Conservation (phyloP, 768 basidiomycete genomes). For the Crucibulum laeve region DNA sequence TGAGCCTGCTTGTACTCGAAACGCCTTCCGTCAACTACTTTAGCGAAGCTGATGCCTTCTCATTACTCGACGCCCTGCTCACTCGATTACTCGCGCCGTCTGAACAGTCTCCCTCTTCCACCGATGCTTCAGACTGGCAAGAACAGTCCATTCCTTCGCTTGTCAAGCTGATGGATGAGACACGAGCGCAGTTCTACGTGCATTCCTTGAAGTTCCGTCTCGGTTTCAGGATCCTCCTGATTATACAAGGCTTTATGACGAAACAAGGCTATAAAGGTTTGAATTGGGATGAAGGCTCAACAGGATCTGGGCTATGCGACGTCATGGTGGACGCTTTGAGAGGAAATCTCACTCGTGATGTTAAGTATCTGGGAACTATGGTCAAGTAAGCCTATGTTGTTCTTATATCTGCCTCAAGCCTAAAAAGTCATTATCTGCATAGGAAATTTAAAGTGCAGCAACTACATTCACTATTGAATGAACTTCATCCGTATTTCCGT, state of each 20-base stretch:
- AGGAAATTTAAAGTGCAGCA: conserved; percentile 36
- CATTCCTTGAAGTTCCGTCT: conserved; percentile 28
- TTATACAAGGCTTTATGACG: conserved; percentile 39
- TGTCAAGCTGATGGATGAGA: conserved; percentile 27
- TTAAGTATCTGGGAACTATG: conserved; percentile 41
- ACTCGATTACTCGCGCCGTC: conserved; percentile 23
- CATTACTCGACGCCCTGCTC: conserved; percentile 31
- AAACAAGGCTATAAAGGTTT: conserved; percentile 37
- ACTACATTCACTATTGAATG: conserved; percentile 30
- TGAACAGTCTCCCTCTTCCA: not conserved
- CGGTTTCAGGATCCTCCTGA: conserved; percentile 41
- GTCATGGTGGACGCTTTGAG: conserved; percentile 42
- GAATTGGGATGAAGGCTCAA: conserved; percentile 19
- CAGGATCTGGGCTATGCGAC: conserved; percentile 21
- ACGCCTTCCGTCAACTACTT: conserved; percentile 17
- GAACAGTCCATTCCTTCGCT: conserved; percentile 22
- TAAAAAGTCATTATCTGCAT: not conserved
- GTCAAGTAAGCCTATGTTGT: conserved; percentile 36
- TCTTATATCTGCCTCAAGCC: not conserved
- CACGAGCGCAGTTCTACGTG: conserved; percentile 21
- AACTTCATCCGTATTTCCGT: conserved; percentile 22
- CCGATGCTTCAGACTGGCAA: conserved; percentile 17
- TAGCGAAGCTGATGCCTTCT: conserved; percentile 12
- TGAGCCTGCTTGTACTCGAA: conserved; percentile 37
- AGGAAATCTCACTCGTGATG: conserved; percentile 36